Evolutionary conservation across 73 alveolate species (phyloP).

Genomic region (Uronychia setigera): DNA sequence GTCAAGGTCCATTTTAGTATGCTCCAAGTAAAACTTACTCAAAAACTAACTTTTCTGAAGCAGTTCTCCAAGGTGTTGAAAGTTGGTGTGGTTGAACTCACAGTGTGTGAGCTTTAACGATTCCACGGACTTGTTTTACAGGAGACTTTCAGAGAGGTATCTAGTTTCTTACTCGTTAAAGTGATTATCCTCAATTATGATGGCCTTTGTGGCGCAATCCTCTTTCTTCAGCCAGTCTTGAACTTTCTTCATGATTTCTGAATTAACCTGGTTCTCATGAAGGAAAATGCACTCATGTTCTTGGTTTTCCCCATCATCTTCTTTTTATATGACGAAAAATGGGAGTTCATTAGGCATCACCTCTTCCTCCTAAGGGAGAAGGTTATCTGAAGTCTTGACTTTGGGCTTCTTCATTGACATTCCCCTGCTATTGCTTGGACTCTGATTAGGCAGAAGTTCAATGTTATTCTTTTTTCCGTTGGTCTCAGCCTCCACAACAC

Average conservation of each 20-base stretch:
- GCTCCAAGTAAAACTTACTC: not conserved
- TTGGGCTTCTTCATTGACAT: not conserved
- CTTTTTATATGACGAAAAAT: not conserved
- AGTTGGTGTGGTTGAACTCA: not conserved
- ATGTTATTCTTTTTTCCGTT: no score
- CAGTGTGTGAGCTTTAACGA: not conserved
- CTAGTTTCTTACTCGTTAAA: not conserved
- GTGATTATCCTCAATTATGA: not conserved
- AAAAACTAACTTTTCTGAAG: not conserved
- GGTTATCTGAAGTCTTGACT: not conserved
- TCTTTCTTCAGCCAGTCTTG: not conserved
- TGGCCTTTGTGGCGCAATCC: not conserved
- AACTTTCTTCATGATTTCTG: not conserved
- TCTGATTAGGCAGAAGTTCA: no score
- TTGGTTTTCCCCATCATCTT: not conserved
- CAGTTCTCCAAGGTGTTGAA: not conserved
- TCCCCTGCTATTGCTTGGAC: no score
- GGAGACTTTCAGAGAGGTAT: not conserved
- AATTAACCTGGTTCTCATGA: not conserved
- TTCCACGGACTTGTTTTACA: not conserved
- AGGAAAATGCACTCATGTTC: not conserved
- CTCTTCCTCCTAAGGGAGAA: conserved; percentile 2
- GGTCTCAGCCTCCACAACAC: no score
- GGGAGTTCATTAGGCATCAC: not conserved
- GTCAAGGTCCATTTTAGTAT: not conserved